Base-by-base conservation (phyloP, 2,329 filamentous ascomycete genomes). In the Phialophora expanda region DNA sequence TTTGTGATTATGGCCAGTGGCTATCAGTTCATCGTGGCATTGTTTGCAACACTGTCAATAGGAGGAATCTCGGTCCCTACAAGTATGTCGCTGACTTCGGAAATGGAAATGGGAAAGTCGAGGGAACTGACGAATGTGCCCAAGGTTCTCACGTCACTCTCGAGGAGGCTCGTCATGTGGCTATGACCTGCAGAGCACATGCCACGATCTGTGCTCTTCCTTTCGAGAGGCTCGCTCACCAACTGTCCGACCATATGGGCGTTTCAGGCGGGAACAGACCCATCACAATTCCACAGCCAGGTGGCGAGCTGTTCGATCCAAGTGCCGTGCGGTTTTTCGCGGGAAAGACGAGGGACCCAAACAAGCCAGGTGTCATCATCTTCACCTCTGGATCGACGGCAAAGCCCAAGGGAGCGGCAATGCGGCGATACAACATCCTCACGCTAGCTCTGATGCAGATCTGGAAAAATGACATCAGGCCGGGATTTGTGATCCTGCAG, bases 391-490 rank as follows among this genome's bases (percentile, higher is more conserved):
- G 85, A 0, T 85, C 84, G 0, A 84, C 85, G 1, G 83, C 83
- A 57, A 82, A 81, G 56, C 85, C 86, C 0, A 86, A 87, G 65
- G 88, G 86, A 1, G 84, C 88, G 14, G 85, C 89, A n/a, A 68
- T 57, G 53, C 67, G 70, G 9, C 62, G 70, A n/a, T 56, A 56
- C 17, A 60, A 61, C 54, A 48, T 69, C 17, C 69, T 74, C 26
- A 72, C 69, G 3, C 70, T 57, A 7, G 56, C 61, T 4, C 41
- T 57, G n/a, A 51, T 51, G 11, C 71, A 74, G 30, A 71, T 69
- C 3, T 70, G 74, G 26, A 62, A 70, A 1, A 73, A 76, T 30
- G 72, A 70, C 6, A 73, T 76, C 26, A 72, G 1, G 64, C 70
- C 44, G 61, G 65, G 60, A 73, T n/a, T 75, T 73, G 20, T 77